Base-by-base conservation (phyloP, 768 basidiomycete genomes). In the button mushroom (Agaricus bisporus) region DNA sequence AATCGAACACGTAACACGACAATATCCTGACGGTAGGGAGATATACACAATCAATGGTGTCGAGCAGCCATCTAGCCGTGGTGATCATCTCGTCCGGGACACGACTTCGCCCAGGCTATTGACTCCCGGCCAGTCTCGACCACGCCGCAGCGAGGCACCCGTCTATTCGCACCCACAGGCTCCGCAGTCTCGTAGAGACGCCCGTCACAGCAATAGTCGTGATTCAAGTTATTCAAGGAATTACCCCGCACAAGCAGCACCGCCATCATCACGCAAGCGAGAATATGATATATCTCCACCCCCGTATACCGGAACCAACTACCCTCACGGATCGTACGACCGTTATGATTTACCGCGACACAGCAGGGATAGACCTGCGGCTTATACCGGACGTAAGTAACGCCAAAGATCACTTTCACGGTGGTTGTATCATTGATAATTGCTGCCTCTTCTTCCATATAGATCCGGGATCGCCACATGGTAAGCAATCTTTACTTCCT, bases 1-100 rank as follows among this genome's bases (percentile, higher is more conserved):
- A 2, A 88, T 88, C 58, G 85, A 88, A 60, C 85, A 89, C 64
- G 70, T 86, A 44, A 82, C 77, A 11, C 80, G 81, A 48, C 81
- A 74, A 7, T 79, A 77, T 52, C 79, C 83, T 5, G 85, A 90
- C 51, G 88, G 88, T 8, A 78, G 79, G 41, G 75, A 86, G 61
- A 69, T 81, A 2, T 74, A 76, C 60, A 84, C 79, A 14, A 71
- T 91, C 60, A 89, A 91, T 54, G 88, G 88, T 10, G 65, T 86
- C 15, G 76, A 80, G 51, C 79, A 80, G 52, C 79, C 80, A 56
- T 59, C 65, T 22, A 32, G 64, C 47, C 66, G 62, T 44, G 68
- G 62, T 44, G 68, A 66, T 3, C 64, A 67, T 57, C 52, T 73
- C 26, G 61, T 60, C 9, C 53, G 48, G 20, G 29, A 11, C 25